Conservation (phyloP, 768 basidiomycete species). For the Ephemerocybe angulata region DNA sequence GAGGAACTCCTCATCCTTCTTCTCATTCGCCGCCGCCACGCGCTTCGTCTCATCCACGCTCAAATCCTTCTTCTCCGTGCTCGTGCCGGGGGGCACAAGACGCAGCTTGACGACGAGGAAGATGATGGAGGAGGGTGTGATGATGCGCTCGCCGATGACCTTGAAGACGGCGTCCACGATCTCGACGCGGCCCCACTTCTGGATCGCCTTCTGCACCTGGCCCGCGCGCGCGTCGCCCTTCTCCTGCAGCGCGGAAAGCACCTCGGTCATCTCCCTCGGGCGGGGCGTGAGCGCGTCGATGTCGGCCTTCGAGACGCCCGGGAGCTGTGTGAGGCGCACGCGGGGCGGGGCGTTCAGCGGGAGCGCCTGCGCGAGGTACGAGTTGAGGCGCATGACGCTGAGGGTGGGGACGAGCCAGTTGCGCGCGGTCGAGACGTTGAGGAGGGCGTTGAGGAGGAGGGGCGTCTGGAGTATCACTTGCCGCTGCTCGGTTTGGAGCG, state of each 20-base stretch:
- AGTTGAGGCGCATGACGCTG: constrained; percentile 75
- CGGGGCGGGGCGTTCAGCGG: constrained; percentile 49
- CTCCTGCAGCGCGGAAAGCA: constrained; percentile 46
- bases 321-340: constrained; percentile 67
- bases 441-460: constrained; percentile 69
- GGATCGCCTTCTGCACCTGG: constrained; percentile 61
- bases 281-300: constrained; percentile 31
- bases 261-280: constrained; percentile 39
- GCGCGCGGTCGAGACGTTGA: constrained; percentile 78
- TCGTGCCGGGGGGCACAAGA: constrained; percentile 50
- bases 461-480: constrained; percentile 69
- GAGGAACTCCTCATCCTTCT: constrained; percentile 70
- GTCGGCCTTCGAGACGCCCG: constrained; percentile 59
- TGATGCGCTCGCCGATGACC: constrained; percentile 86
- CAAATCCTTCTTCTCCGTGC: constrained; percentile 36
- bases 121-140: constrained; percentile 87
- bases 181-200: constrained; percentile 72
- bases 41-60: constrained; percentile 47
- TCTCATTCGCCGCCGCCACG: constrained; percentile 46
- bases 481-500: constrained; percentile 67
- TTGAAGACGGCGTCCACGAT: constrained; percentile 84
- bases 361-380: constrained; percentile 81
- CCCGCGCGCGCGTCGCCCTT: constrained; percentile 44
- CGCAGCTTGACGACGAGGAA: constrained; percentile 83
- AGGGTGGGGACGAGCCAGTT: constrained; percentile 86